Percentiles rank a stretch among this genome's conserved stretches.
Conservation (phyloP, 2,329 filamentous ascomycete species). For the Xylariaceae sp. region DNA sequence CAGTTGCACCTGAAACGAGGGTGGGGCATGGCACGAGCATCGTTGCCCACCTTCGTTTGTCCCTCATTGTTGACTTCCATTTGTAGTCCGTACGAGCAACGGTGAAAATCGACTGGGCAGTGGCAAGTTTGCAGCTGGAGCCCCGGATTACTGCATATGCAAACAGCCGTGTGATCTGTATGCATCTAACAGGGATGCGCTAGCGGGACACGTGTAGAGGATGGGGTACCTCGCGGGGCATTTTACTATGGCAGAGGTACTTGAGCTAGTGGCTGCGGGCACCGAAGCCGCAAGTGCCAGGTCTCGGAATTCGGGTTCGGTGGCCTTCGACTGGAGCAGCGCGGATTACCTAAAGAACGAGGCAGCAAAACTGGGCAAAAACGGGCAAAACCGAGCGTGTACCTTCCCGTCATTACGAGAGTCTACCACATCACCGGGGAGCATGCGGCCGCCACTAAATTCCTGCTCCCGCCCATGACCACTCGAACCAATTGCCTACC, state of each 20-base stretch:
- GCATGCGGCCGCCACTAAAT: slow-evolving; percentile 3
- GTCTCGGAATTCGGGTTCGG: slow-evolving; percentile 2
- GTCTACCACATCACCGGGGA: background rate
- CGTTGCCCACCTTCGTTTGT: too few species aligned
- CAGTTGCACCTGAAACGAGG: background rate
- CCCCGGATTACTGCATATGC: background rate
- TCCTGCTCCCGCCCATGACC: background rate
- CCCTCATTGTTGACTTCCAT: too few species aligned
- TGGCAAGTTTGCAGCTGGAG: too few species aligned
- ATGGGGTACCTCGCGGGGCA: background rate
- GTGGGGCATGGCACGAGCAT: too few species aligned
- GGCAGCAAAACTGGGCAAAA: slow-evolving; percentile 1
- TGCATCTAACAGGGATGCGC: too few species aligned
- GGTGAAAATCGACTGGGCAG: too few species aligned
- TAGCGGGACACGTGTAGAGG: too few species aligned
- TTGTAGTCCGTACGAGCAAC: too few species aligned
- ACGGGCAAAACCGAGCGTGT: background rate
- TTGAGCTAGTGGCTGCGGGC: background rate
- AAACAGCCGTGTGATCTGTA: too few species aligned
- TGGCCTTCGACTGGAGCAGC: slow-evolving; percentile 1
- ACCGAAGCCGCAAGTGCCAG: background rate
- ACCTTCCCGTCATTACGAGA: background rate
- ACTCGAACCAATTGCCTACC: background rate
- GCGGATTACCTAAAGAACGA: background rate
- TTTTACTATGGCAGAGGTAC: background rate